phyloP scores from a whole-genome alignment of 768 basidiomycete genomes.

The Suillus americanus region DNA sequence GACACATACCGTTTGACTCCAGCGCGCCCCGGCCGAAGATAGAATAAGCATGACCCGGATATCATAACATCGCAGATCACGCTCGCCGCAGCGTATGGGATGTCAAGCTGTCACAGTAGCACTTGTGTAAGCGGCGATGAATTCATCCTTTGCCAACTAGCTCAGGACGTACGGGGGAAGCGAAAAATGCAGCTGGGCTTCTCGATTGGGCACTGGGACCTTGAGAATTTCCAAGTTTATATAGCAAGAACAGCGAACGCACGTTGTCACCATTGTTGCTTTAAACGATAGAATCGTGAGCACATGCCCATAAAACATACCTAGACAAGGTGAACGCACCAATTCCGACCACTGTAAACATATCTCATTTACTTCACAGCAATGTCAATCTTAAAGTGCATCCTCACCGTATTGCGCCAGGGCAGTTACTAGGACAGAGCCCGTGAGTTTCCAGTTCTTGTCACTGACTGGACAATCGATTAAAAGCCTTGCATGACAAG shows the following conservation, averaged over 20 bases:
- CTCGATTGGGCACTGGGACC: background rate
- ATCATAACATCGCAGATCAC: slow-evolving; percentile 17
- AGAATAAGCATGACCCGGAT: slow-evolving; percentile 21
- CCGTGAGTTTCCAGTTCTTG: background rate
- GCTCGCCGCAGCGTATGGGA: slow-evolving; percentile 26
- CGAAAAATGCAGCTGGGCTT: background rate
- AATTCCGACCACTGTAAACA: background rate
- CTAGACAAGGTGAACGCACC: background rate
- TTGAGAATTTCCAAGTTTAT: background rate
- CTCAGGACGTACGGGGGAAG: background rate
- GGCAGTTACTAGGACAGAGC: background rate
- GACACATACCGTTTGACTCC: slow-evolving; percentile 10
- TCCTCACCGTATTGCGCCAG: background rate
- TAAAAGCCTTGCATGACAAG: background rate
- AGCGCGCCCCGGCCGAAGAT: slow-evolving; percentile 16
- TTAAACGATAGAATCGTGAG: background rate
- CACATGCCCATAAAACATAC: background rate
- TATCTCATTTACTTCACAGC: background rate
- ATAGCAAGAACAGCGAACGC: background rate
- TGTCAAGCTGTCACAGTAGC: background rate
- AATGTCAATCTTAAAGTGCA: background rate
- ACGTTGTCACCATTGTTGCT: background rate
- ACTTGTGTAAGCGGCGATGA: background rate
- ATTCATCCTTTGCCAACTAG: background rate
- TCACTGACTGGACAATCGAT: background rate